Percentiles rank a stretch among this genome's conserved stretches.
These are phyloP conservation scores for Phaeoacremonium minimum DNA, from an alignment of 2,329 filamentous ascomycete species.

Conservation along the genomic window DNA sequence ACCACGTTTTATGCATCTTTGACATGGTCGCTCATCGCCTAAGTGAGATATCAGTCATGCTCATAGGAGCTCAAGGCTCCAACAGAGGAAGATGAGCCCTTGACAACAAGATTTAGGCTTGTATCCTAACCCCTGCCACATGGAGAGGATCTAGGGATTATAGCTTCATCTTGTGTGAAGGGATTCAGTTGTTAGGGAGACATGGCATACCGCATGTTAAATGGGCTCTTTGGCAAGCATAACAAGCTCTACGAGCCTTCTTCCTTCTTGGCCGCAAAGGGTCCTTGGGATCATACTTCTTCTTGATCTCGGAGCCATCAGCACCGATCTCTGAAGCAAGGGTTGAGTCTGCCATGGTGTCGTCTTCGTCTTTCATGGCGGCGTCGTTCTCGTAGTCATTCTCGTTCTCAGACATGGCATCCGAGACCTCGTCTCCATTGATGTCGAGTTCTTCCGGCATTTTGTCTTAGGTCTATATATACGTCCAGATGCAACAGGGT, in stretches of 20 bases:
- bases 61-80: background rate
- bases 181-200: constrained; percentile 6
- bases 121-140: too few relatives aligned
- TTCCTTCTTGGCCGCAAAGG: constrained; percentile 85
- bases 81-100: too few relatives aligned
- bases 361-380: constrained; percentile 41
- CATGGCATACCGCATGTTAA: constrained; percentile 87
- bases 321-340: constrained; percentile 35
- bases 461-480: constrained; percentile 50
- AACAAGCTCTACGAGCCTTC: constrained; percentile 93
- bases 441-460: constrained; percentile 53
- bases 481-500: constrained; percentile 6
- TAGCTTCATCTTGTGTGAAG: too few relatives aligned
- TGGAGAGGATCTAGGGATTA: too few relatives aligned
- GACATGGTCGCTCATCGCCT: constrained; percentile 95
- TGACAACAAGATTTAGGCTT: too few relatives aligned
- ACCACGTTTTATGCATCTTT: constrained; percentile 89
- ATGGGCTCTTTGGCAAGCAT: constrained; percentile 94
- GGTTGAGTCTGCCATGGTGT: constrained; percentile 48
- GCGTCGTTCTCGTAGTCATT: constrained; percentile 48
- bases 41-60: constrained; percentile 19
- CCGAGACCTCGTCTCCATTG: constrained; percentile 51
- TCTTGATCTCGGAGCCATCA: constrained; percentile 51
- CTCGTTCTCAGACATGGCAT: constrained; percentile 55
- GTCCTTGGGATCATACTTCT: constrained; percentile 81